Conservation (phyloP, 2,329 filamentous ascomycete genomes). For the Fusarium circinatum region DNA sequence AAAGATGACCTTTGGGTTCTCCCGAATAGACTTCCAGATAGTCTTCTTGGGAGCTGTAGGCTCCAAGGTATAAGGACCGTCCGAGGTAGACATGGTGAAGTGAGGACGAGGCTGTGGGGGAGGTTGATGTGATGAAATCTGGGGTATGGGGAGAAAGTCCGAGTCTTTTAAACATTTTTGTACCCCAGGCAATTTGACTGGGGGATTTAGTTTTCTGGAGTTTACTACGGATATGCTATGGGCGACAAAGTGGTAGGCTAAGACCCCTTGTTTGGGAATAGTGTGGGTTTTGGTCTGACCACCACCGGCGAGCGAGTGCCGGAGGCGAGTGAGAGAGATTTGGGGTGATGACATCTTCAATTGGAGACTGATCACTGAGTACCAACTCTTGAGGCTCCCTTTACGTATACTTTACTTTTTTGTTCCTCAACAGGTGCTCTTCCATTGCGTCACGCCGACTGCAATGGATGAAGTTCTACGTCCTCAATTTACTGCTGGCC, state of each 20-base stretch:
- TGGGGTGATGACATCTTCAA: not conserved
- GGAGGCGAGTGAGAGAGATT: not conserved
- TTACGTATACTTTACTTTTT: not conserved
- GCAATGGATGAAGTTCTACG: not conserved
- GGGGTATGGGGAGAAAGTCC: conserved; percentile 15
- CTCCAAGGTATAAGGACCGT: conserved; percentile 17
- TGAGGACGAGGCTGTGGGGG: conserved; percentile 11
- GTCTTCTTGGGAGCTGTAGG: conserved; percentile 11
- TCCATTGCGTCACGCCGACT: too few relatives aligned
- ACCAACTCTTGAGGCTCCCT: not conserved
- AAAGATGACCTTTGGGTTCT: conserved; percentile 41
- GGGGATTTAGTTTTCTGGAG: conserved; percentile 15
- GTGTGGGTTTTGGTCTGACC: not conserved
- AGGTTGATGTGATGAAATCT: conserved; percentile 9
- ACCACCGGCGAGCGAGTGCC: not conserved
- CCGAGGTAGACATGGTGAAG: conserved; percentile 16
- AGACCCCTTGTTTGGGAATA: conserved; percentile 1
- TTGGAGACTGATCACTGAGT: not conserved
- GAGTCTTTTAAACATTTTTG: conserved; percentile 23
- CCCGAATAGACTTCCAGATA: conserved; percentile 8
- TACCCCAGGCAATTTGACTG: not conserved
- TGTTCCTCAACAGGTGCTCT: accelerated
- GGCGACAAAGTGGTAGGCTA: conserved; percentile 5
- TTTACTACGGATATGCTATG: not conserved
- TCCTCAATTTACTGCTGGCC: not conserved